phyloP scores from a whole-genome alignment of 2,329 filamentous ascomycete species.

The Paraphaeosphaeria minitans region DNA sequence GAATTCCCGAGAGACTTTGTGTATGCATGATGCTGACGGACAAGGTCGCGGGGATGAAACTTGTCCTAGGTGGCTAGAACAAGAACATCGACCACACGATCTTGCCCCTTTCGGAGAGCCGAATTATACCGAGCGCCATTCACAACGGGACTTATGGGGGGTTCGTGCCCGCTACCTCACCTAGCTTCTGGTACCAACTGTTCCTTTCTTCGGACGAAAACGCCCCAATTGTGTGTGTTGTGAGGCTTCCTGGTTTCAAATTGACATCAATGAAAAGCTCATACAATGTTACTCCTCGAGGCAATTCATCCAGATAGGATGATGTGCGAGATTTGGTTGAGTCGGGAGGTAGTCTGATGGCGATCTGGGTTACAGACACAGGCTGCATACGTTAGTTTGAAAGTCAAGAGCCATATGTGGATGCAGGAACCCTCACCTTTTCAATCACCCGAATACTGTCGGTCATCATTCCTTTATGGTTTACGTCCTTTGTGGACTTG shows the following conservation, averaged over 20 bases:
- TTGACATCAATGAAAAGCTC: constrained; percentile 2
- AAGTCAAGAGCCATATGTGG: too few relatives aligned
- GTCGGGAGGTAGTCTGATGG: neutral
- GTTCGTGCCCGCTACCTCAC: neutral
- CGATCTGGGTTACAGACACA: neutral
- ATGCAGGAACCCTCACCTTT: neutral
- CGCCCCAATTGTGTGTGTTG: neutral
- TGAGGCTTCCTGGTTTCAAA: neutral
- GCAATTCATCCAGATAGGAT: constrained; percentile 6
- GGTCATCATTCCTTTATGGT: constrained; percentile 1
- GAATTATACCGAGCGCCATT: neutral
- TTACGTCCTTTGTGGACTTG: constrained; percentile 25
- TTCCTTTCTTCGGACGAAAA: neutral
- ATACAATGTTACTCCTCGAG: constrained; percentile 3
- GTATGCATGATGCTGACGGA: neutral
- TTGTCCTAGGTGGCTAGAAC: neutral
- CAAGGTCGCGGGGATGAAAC: neutral
- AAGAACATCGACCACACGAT: neutral
- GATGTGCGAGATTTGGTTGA: neutral
- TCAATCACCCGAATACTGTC: constrained; percentile 18
- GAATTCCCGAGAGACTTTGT: neutral
- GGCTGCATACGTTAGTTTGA: neutral
- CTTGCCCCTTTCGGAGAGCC: neutral
- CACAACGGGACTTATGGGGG: neutral
- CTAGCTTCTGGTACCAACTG: constrained; percentile 4